These are phyloP conservation scores for Hymenoscyphus salicellus DNA, from an alignment of 2,329 filamentous ascomycete species.

Conservation along the genomic window DNA sequence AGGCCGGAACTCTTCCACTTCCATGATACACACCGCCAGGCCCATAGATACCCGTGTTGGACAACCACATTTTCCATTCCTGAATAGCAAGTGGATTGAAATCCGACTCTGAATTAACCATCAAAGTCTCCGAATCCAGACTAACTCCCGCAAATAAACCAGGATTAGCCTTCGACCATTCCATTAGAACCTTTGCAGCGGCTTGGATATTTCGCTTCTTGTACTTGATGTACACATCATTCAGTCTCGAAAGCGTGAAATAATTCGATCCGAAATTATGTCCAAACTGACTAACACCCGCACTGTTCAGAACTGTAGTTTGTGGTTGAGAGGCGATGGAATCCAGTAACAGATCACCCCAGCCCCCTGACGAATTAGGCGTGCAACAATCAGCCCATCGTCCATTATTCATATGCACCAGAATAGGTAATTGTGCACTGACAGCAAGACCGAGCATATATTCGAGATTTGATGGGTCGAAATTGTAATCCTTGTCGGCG, in stretches of 20 bases:
- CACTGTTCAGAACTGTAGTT: conserved; percentile 15
- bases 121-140: conserved; percentile 19
- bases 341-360: conserved; percentile 21
- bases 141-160: conserved; percentile 19
- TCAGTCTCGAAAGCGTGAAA: conserved; percentile 18
- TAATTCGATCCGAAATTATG: conserved; percentile 20
- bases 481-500: conserved; percentile 14
- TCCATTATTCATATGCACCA: conserved; percentile 24
- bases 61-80: conserved; percentile 23
- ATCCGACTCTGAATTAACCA: conserved; percentile 13
- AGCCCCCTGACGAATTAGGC: conserved; percentile 18
- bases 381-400: conserved; percentile 23
- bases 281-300: conserved; percentile 5
- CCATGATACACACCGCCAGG: conserved; percentile 18
- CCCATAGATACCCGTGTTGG: conserved; percentile 20
- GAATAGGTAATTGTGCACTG: conserved; percentile 11
- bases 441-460: conserved; percentile 17
- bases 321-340: conserved; percentile 17
- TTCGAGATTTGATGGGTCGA: conserved; percentile 20
- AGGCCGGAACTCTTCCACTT: conserved; percentile 14
- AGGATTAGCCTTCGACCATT: conserved; percentile 13
- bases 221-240: conserved; percentile 15
- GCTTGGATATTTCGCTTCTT: conserved; percentile 21
- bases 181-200: conserved; percentile 12
- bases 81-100: conserved; percentile 17